Percentiles rank a stretch among this genome's conserved stretches.
phyloP scores from a whole-genome alignment of 768 basidiomycete species.

The Hericium coralloides region DNA sequence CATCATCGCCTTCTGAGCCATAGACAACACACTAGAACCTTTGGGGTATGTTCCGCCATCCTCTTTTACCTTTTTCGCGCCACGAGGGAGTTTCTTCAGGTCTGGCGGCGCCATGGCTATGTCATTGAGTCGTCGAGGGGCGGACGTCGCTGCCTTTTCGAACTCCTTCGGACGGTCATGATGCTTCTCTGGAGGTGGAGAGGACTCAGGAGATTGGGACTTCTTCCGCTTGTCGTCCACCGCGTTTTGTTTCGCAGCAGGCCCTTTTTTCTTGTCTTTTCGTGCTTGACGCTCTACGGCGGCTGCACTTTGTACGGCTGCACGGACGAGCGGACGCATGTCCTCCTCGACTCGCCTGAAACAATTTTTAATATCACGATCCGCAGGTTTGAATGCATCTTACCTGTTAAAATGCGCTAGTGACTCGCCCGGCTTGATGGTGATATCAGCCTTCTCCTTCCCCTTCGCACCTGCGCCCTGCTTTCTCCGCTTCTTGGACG shows the following conservation, averaged over 20 bases:
- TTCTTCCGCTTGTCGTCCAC: background rate
- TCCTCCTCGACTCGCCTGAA: conserved; percentile 64
- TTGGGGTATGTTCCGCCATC: conserved; percentile 5
- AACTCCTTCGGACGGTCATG: conserved; percentile 37
- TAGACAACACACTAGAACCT: conserved; percentile 43
- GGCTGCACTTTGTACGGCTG: conserved; percentile 51
- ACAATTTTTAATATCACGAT: too few relatives aligned
- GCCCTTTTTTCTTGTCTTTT: conserved; percentile 23
- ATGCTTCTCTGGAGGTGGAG: background rate
- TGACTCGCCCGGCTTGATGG: conserved; percentile 60
- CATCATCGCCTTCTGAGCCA: conserved; percentile 73
- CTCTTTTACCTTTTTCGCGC: conserved; percentile 21
- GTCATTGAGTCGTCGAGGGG: conserved; percentile 63
- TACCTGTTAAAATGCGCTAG: conserved; percentile 72
- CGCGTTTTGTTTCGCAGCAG: conserved; percentile 4
- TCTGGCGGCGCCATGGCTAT: conserved; percentile 61
- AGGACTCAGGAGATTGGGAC: background rate
- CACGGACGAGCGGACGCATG: conserved; percentile 55
- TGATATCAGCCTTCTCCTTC: conserved; percentile 21
- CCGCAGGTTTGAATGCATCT: conserved; percentile 13
- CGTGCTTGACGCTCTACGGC: conserved; percentile 36
- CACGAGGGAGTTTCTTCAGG: conserved; percentile 46
- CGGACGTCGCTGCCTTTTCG: conserved; percentile 35
- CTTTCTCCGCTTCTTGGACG: conserved; percentile 22
- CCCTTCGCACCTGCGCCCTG: conserved; percentile 22